A percentile compares a stretch with the other conserved stretches of the same genome.
Evolutionary conservation across 1,139 yeast genomes (phyloP).

Genomic region (Lodderomyces elongisporus): DNA sequence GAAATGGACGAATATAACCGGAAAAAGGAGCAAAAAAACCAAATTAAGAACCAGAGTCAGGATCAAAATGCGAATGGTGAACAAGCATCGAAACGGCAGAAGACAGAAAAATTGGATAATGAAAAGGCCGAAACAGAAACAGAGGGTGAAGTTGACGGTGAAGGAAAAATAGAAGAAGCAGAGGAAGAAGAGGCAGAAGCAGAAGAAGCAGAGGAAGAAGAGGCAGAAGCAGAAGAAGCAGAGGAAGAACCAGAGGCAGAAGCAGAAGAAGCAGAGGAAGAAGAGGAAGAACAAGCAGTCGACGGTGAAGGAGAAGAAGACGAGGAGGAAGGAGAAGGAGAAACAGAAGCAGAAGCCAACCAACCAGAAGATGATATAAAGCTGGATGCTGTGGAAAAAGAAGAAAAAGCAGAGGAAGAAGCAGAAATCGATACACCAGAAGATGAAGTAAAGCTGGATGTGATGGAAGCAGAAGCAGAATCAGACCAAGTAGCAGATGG

Average conservation of each 20-base stretch:
- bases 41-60: conserved; percentile 4
- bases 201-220: conserved; percentile 1
- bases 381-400: neutral
- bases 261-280: conserved; percentile 9
- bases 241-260: neutral
- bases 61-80: conserved; percentile 8
- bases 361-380: neutral
- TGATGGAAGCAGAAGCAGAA: too few species aligned
- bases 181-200: conserved; percentile 1
- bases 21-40: conserved; percentile 17
- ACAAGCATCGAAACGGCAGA: conserved; percentile 3
- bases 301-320: conserved; percentile 4
- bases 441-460: too few species aligned
- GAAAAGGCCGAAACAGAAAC: neutral
- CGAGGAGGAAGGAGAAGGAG: neutral
- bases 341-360: conserved; percentile 3
- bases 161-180: conserved; percentile 10
- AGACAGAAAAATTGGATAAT: neutral
- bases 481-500: neutral
- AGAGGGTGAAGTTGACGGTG: conserved; percentile 13
- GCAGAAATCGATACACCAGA: neutral
- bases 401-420: neutral
- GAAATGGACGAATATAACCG: conserved; percentile 66
- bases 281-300: conserved; percentile 14
- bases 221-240: conserved; percentile 1